These are phyloP conservation scores for Lepraria neglecta DNA, from an alignment of 495 filamentous ascomycete species.

Conservation along the genomic window DNA sequence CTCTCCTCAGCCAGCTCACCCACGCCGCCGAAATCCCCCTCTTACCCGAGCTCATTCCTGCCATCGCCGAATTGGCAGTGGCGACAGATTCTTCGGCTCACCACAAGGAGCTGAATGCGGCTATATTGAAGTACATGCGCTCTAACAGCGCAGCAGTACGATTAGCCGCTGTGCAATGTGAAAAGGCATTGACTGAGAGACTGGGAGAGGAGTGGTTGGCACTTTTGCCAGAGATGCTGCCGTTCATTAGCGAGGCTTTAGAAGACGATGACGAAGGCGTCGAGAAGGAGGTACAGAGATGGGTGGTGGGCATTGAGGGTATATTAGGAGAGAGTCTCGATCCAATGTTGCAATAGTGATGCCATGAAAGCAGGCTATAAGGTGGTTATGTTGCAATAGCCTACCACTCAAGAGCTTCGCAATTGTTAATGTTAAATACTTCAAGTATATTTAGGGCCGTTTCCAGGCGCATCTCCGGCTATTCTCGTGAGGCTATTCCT, in stretches of 20 bases:
- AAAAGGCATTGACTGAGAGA: constrained; percentile 67
- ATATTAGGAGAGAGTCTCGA: constrained; percentile 82
- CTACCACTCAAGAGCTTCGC: no score
- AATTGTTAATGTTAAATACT: no score
- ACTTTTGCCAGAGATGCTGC: constrained; percentile 87
- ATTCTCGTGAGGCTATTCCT: no score
- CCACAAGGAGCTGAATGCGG: constrained; percentile 75
- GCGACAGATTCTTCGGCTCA: constrained; percentile 76
- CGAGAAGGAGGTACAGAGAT: constrained; percentile 76
- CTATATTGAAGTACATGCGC: constrained; percentile 67
- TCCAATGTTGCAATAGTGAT: constrained; percentile 70
- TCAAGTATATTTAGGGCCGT: no score
- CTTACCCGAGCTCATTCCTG: constrained; percentile 44
- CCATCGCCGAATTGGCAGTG: constrained; percentile 69
- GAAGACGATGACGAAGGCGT: constrained; percentile 94
- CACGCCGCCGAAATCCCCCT: constrained; percentile 45
- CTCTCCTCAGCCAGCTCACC: constrained; percentile 62
- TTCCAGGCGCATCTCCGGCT: no score
- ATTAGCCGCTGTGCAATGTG: constrained; percentile 69
- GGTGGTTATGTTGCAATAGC: no score
- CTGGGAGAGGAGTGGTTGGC: constrained; percentile 89
- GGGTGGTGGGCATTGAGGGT: constrained; percentile 81
- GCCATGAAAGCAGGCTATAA: no score
- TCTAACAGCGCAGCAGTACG: constrained; percentile 60
- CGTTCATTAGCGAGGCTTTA: constrained; percentile 85